These are phyloP conservation scores for Malassezia furfur DNA, from an alignment of 1,284 basidiomycete genomes.

Conservation along the genomic window DNA sequence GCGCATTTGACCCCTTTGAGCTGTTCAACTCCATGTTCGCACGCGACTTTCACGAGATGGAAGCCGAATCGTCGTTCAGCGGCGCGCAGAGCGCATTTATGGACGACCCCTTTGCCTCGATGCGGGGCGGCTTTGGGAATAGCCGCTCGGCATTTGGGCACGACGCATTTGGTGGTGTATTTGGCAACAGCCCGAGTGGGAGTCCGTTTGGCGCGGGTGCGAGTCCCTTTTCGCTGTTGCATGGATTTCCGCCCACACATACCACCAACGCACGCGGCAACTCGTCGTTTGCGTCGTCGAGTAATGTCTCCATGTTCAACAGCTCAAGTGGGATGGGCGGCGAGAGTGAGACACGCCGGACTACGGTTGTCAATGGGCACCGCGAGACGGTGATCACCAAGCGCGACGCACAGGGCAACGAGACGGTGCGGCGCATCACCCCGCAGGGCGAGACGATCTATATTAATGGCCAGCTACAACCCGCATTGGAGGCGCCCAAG, in stretches of 20 bases:
- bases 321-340: neutral
- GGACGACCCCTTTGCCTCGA: constrained; percentile 2
- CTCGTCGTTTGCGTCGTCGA: constrained; percentile 3
- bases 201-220: neutral
- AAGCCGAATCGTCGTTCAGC: constrained; percentile 5
- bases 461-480: constrained; percentile 33
- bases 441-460: constrained; percentile 31
- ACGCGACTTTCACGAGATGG: constrained; percentile 19
- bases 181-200: neutral
- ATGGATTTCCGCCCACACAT: constrained; percentile 12
- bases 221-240: constrained; percentile 2
- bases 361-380: constrained; percentile 32
- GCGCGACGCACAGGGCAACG: constrained; percentile 32
- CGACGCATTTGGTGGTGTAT: neutral
- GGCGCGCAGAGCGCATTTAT: constrained; percentile 1
- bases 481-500: constrained; percentile 7
- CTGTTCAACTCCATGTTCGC: constrained; percentile 43
- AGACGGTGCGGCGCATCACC: constrained; percentile 29
- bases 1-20: constrained; percentile 33
- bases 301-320: constrained; percentile 1
- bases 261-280: neutral
- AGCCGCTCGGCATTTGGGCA: neutral
- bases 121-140: neutral
- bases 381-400: constrained; percentile 31
- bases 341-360: constrained; percentile 25